Percentiles rank a stretch among this genome's conserved stretches.
These are phyloP conservation scores for Penicillium decumbens DNA, from an alignment of 2,329 filamentous ascomycete genomes.

Conservation along the genomic window DNA sequence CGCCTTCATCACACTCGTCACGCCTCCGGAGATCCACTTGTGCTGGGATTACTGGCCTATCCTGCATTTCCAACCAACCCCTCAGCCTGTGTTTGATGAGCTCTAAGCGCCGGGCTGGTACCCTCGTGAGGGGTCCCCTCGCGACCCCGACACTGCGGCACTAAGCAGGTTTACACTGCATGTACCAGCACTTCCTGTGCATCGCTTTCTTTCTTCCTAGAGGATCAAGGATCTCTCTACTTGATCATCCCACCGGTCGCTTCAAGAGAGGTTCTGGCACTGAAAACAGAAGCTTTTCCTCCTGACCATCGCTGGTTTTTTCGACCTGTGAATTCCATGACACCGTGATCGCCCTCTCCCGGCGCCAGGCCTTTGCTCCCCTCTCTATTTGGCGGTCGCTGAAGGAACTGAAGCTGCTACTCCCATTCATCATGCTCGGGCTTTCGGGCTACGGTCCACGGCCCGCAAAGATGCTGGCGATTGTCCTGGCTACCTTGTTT, in stretches of 20 bases:
- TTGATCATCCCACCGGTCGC: constrained; percentile 12
- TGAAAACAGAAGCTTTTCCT: constrained; percentile 27
- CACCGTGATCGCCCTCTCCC: constrained; percentile 10
- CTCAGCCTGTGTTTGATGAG: constrained; percentile 16
- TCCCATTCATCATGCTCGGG: constrained; percentile 22
- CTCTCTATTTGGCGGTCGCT: constrained; percentile 1
- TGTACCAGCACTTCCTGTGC: not conserved
- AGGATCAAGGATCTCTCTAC: constrained; percentile 6
- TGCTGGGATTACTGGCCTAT: constrained; percentile 5
- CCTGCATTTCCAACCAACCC: constrained; percentile 8
- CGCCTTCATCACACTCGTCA: constrained; percentile 21
- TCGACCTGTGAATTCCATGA: constrained; percentile 13
- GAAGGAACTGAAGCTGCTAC: constrained; percentile 4
- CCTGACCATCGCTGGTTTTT: not conserved
- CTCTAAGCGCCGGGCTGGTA: constrained; percentile 22
- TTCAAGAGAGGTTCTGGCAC: constrained; percentile 6
- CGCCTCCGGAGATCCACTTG: constrained; percentile 9
- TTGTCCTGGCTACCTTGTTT: constrained; percentile 14
- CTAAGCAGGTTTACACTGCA: constrained; percentile 6
- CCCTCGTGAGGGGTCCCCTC: constrained; percentile 1
- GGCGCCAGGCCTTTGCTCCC: constrained; percentile 11
- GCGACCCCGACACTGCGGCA: constrained; percentile 2
- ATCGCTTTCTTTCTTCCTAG: not conserved
- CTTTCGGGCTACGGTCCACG: constrained; percentile 9
- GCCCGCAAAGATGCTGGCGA: constrained; percentile 16